These are phyloP conservation scores for Auricularia auricula-judae DNA, from an alignment of 768 basidiomycete genomes.

Conservation along the genomic window DNA sequence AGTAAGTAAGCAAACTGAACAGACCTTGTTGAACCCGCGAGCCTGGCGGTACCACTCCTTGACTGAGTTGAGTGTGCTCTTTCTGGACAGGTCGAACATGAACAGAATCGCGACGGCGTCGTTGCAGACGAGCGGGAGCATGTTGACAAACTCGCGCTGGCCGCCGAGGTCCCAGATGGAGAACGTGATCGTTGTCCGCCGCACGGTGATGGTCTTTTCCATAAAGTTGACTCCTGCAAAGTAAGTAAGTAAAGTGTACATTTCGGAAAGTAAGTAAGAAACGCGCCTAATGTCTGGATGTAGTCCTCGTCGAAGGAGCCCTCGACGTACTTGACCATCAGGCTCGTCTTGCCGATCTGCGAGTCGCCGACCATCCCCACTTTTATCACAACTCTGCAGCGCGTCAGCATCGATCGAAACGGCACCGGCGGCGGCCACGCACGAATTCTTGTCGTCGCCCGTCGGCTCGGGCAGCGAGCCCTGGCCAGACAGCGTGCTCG, in stretches of 20 bases:
- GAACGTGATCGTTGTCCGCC: constrained; percentile 97
- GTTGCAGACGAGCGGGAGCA: no score
- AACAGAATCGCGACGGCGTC: no score
- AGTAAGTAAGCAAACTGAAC: constrained; percentile 11
- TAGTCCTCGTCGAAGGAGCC: constrained; percentile 99
- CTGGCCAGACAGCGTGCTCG: neutral
- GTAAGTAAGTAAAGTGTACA: constrained; percentile 4
- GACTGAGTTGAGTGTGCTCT: constrained; percentile 94
- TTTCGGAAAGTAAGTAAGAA: neutral
- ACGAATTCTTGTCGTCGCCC: neutral
- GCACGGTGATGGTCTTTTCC: constrained; percentile 99
- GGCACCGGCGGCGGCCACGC: neutral
- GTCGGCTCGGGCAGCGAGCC: neutral
- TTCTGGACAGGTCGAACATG: constrained; percentile 85
- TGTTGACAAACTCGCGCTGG: no score
- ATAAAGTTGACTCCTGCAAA: constrained; percentile 89
- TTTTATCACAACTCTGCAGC: constrained; percentile 79
- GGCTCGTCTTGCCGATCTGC: constrained; percentile 97
- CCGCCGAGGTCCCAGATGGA: constrained; percentile 86
- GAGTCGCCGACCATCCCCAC: constrained; percentile 99
- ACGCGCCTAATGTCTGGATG: constrained; percentile 94
- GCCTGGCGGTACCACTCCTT: constrained; percentile 99
- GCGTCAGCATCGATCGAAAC: neutral
- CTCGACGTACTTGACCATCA: constrained; percentile 99
- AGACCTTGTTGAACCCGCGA: constrained; percentile 95